These are phyloP conservation scores for Kodamaea kaohsiungensis DNA, from an alignment of 805 yeast genomes.

Conservation along the genomic window DNA sequence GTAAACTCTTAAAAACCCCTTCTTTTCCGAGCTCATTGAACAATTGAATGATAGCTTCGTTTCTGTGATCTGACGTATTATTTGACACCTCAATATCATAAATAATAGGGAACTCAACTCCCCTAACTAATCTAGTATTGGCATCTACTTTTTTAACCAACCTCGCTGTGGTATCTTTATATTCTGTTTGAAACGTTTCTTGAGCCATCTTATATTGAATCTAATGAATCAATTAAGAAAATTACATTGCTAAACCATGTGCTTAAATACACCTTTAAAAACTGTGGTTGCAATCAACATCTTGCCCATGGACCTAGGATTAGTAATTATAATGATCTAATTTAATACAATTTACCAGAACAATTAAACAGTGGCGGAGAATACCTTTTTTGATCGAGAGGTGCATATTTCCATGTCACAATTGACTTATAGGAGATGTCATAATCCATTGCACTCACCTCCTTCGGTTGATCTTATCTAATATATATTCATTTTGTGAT, in stretches of 20 bases:
- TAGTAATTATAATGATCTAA: not conserved
- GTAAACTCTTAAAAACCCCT: constrained; percentile 7
- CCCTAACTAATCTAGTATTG: constrained; percentile 4
- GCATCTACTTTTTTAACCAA: constrained; percentile 1
- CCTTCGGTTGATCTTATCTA: not conserved
- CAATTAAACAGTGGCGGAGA: not conserved
- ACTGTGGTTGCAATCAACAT: not conserved
- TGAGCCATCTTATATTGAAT: not conserved
- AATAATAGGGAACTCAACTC: constrained; percentile 7
- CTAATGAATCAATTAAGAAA: not conserved
- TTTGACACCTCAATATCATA: not conserved
- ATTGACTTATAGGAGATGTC: not conserved
- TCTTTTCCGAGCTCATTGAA: constrained; percentile 6
- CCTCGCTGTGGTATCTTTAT: not conserved
- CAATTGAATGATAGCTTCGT: constrained; percentile 1
- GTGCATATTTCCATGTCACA: not conserved
- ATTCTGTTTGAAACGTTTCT: not conserved
- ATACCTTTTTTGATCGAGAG: not conserved
- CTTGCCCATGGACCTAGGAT: not conserved
- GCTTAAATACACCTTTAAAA: not conserved
- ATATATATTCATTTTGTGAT: not conserved
- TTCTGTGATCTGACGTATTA: not conserved
- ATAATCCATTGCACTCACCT: no score
- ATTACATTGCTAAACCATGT: no score
- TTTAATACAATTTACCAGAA: not conserved